phyloP scores from a whole-genome alignment of 2,329 filamentous ascomycete species.

The Byssothecium circinans region DNA sequence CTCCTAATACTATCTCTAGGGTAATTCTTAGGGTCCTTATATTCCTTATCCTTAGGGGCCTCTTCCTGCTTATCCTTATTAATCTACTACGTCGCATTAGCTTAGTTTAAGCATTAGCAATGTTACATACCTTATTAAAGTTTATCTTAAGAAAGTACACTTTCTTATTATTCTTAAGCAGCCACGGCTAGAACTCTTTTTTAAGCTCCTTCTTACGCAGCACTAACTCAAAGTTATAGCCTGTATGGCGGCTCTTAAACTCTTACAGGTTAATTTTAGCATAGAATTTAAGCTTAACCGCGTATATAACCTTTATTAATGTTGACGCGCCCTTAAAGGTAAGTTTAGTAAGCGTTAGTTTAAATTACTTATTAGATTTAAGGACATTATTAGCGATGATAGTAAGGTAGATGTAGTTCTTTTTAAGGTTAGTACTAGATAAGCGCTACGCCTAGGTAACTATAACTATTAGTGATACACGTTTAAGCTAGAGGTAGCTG shows the following conservation, averaged over 20 bases:
- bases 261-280: constrained; percentile 84
- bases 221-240: constrained; percentile 85
- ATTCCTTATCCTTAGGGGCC: constrained; percentile 74
- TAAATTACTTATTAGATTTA: constrained; percentile 73
- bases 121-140: constrained; percentile 81
- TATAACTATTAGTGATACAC: constrained; percentile 46
- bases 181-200: constrained; percentile 91
- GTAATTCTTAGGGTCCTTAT: too few species aligned
- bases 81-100: constrained; percentile 67
- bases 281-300: constrained; percentile 84
- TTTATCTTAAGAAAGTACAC: constrained; percentile 97
- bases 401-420: constrained; percentile 94
- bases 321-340: constrained; percentile 81
- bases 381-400: constrained; percentile 86
- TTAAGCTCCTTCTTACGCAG: constrained; percentile 96
- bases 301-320: constrained; percentile 83
- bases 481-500: constrained; percentile 23
- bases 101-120: not conserved
- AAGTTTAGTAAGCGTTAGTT: constrained; percentile 75
- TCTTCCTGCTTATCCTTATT: constrained; percentile 98
- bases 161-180: constrained; percentile 88
- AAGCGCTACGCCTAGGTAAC: constrained; percentile 99
- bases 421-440: constrained; percentile 72
- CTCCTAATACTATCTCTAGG: too few species aligned
- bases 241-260: constrained; percentile 85